These are phyloP conservation scores for Barnettozyma populi DNA, from an alignment of 805 yeast species.

Conservation along the genomic window DNA sequence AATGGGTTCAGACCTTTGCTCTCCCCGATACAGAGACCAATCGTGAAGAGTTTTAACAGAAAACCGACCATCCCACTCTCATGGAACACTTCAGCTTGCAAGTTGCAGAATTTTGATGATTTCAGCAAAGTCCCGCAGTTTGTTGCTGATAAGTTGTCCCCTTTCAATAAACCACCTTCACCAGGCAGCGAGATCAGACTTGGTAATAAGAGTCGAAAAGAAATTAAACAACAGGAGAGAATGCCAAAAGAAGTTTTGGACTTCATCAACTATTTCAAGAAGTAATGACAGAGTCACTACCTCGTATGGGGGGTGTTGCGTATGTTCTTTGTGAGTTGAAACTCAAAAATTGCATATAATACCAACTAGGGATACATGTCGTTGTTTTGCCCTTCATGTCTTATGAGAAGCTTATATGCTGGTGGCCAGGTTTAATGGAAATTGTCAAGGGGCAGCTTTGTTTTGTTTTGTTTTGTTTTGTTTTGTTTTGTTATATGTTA, in stretches of 20 bases:
- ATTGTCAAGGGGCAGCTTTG: background rate
- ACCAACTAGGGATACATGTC: background rate
- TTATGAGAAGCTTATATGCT: background rate
- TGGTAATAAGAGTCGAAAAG: conserved; percentile 20
- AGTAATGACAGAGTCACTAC: background rate
- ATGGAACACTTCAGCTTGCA: conserved; percentile 24
- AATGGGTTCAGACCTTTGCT: conserved; percentile 24
- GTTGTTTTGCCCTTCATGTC: background rate
- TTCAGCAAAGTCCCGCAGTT: conserved; percentile 23
- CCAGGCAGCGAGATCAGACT: conserved; percentile 25
- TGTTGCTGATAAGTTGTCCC: conserved; percentile 22
- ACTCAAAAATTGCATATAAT: too few relatives aligned
- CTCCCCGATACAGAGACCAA: conserved; percentile 21
- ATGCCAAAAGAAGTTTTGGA: conserved; percentile 19
- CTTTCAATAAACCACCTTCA: conserved; percentile 17
- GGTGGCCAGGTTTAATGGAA: background rate
- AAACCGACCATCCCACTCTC: conserved; percentile 21
- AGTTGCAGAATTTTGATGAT: conserved; percentile 22
- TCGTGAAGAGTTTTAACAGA: conserved; percentile 10
- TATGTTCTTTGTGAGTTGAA: background rate
- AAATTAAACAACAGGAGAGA: conserved; percentile 18
- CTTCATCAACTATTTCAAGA: conserved; percentile 19
- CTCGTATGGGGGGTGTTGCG: background rate
- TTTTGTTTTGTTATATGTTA: background rate
- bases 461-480: background rate